A percentile compares a stretch with the other conserved stretches of the same genome.
Conservation (phyloP, 2,329 filamentous ascomycete species). For the Metarhizium robertsii region DNA sequence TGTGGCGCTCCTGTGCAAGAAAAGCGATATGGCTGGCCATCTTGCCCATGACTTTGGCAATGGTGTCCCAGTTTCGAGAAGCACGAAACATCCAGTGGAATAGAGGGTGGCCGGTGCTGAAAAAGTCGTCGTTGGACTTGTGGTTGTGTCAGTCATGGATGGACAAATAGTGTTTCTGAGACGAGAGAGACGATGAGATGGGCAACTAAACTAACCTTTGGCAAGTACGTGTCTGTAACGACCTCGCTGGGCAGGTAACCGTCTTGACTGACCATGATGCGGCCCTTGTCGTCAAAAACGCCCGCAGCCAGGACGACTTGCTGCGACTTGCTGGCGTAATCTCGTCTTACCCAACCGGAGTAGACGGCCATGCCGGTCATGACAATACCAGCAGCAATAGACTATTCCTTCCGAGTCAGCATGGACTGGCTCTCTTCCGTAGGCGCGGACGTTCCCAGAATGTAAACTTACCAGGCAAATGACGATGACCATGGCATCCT, state of each 20-base stretch:
- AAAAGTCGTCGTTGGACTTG: conserved; percentile 45
- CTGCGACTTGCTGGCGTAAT: conserved; percentile 49
- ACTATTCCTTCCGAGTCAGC: conserved; percentile 28
- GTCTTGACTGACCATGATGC: conserved; percentile 59
- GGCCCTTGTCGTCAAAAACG: conserved; percentile 57
- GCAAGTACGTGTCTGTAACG: conserved; percentile 69
- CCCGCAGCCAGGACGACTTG: conserved; percentile 51
- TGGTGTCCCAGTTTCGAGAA: conserved; percentile 64
- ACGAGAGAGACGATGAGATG: background rate
- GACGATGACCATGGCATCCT: conserved; percentile 47
- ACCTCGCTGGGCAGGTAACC: conserved; percentile 63
- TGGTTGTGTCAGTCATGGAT: background rate
- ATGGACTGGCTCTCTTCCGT: background rate
- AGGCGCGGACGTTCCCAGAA: background rate
- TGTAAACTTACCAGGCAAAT: conserved; percentile 51
- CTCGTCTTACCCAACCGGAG: conserved; percentile 32
- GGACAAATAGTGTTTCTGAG: background rate
- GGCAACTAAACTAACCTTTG: conserved; percentile 35
- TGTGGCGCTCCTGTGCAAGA: conserved; percentile 33
- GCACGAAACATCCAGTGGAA: conserved; percentile 85
- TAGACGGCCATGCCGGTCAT: conserved; percentile 44
- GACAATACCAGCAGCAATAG: conserved; percentile 50
- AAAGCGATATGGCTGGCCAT: conserved; percentile 64
- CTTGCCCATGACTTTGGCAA: conserved; percentile 57
- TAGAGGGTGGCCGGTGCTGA: conserved; percentile 65